These are phyloP conservation scores for Amanita polypyramis DNA, from an alignment of 768 basidiomycete species.

Conservation along the genomic window DNA sequence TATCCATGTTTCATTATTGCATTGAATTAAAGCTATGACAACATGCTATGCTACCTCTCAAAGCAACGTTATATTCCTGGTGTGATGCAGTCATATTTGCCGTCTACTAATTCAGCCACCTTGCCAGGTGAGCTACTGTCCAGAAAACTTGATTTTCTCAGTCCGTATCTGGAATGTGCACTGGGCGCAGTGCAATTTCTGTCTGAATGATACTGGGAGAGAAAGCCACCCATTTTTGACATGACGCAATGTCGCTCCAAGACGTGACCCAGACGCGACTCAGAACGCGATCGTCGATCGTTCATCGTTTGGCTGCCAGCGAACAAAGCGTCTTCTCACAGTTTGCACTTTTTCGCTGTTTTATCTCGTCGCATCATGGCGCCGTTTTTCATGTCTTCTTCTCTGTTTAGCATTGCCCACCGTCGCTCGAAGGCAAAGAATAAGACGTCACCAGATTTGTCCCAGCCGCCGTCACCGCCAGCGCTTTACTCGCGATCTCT, in stretches of 20 bases:
- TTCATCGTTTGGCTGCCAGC: neutral
- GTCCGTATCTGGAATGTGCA: neutral
- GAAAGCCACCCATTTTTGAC: neutral
- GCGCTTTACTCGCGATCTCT: slow-evolving; percentile 1
- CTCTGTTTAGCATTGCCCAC: neutral
- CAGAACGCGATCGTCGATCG: slow-evolving; percentile 5
- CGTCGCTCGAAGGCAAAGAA: neutral
- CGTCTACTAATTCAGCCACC: neutral
- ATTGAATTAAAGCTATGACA: neutral
- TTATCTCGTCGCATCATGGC: neutral
- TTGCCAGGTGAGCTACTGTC: too few relatives aligned
- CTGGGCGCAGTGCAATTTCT: too few relatives aligned
- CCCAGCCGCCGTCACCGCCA: neutral
- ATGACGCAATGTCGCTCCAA: slow-evolving; percentile 2
- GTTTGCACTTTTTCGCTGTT: neutral
- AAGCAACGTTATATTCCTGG: neutral
- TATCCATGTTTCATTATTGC: slow-evolving; percentile 2
- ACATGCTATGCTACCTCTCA: neutral
- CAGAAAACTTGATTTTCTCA: neutral
- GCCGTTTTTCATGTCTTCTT: slow-evolving; percentile 5
- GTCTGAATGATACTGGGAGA: too few relatives aligned
- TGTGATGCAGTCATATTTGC: neutral
- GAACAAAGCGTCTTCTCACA: too few relatives aligned
- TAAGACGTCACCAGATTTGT: neutral
- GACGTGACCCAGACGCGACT: slow-evolving; percentile 5